Evolutionary conservation across 129 eudicot species (phyloP).

Genomic region (Escallonia rubra): DNA sequence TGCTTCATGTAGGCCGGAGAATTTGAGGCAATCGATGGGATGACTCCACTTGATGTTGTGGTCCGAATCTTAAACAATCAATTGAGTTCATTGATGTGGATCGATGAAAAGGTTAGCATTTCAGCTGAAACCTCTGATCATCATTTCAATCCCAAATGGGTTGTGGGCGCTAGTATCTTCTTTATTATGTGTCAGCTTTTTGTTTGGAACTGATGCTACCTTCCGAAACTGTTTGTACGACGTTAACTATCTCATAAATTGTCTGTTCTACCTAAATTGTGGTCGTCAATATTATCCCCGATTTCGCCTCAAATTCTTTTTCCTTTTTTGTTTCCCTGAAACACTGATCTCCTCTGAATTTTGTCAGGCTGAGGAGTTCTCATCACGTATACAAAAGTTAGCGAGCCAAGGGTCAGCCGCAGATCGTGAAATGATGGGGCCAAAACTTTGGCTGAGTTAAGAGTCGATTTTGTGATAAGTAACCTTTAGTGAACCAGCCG

Average conservation of each 20-base stretch:
- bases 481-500: too few species aligned
- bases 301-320: too few species aligned
- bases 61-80: conserved; percentile 89
- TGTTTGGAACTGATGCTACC: too few species aligned
- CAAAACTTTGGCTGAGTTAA: conserved; percentile 56
- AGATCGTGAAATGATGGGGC: conserved; percentile 54
- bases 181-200: too few species aligned
- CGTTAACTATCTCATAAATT: too few species aligned
- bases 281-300: too few species aligned
- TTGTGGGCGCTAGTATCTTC: too few species aligned
- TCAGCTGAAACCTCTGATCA: background rate
- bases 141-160: background rate
- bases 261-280: too few species aligned
- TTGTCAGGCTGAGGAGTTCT: conserved; percentile 85
- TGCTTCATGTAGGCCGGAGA: conserved; percentile 60
- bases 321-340: too few species aligned
- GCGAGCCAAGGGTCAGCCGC: conserved; percentile 86
- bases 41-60: conserved; percentile 86
- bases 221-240: too few species aligned
- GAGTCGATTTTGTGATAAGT: too few species aligned
- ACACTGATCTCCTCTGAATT: too few species aligned
- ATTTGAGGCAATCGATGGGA: conserved; percentile 77
- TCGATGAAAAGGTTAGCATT: conserved; percentile 81
- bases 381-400: conserved; percentile 73
- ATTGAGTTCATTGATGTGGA: conserved; percentile 89